Evolutionary conservation across 331 rosid genomes (phyloP).

Genomic region (Pyracantha coccinea): DNA sequence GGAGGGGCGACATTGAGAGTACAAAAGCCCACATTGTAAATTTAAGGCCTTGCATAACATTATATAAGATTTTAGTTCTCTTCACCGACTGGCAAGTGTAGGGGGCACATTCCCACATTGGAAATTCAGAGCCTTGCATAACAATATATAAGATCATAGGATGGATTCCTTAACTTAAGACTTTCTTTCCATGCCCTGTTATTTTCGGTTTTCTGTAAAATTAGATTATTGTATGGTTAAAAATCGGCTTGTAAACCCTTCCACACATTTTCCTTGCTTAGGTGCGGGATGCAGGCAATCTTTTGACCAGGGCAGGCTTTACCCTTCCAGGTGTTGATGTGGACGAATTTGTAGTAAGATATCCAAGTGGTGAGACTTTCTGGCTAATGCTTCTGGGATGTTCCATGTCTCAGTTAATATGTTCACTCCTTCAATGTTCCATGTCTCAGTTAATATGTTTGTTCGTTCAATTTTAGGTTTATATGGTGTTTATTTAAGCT

Average conservation of each 20-base stretch:
- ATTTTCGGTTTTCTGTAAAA: neutral
- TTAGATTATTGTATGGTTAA: neutral
- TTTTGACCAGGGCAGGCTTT: constrained; percentile 93
- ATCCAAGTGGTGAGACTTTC: constrained; percentile 65
- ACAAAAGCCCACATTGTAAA: neutral
- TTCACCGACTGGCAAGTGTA: neutral
- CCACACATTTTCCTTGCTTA: constrained; percentile 9
- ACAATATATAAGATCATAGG: neutral
- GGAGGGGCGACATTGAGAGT: neutral
- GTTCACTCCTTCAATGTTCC: neutral
- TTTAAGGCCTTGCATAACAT: neutral
- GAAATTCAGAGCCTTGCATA: neutral
- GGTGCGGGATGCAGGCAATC: constrained; percentile 99
- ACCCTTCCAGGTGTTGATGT: constrained; percentile 93
- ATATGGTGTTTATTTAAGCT: neutral
- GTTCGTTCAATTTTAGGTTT: neutral
- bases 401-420: neutral
- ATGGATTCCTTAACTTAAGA: neutral
- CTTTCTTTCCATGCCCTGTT: neutral
- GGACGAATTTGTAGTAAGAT: constrained; percentile 72
- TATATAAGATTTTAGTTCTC: neutral
- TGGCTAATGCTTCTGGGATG: neutral
- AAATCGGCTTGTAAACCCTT: neutral
- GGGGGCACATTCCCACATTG: neutral
- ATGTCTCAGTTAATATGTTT: neutral